Evolutionary conservation across 2,329 filamentous ascomycete genomes (phyloP), one percentile per base, ranked within the genome.

Genomic region (Fusarium sp.): DNA sequence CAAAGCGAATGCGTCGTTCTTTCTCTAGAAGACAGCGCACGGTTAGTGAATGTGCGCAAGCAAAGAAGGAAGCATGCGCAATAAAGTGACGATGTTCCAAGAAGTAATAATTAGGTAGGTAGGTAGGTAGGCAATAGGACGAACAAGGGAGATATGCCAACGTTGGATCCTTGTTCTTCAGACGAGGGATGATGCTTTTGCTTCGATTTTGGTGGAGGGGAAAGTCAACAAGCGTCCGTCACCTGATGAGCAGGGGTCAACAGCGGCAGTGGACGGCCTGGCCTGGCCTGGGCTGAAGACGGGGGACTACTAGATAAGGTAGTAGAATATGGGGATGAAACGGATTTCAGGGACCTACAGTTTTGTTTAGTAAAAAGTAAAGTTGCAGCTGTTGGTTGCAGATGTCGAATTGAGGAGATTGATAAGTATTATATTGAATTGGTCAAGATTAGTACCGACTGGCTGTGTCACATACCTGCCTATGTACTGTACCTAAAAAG

Each of bases 151-250:
- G 15, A 37, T 44, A 32, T 53, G 38, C 19, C 4, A 19, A 19
- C 19, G 19, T 58, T 35, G 25, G 60, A 66, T 67, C 67, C 65
- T 70, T 67, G 67, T 67, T 66, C 53, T 66, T 53, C 53, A 56
- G 51, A 42, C 43, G 52, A 69, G 43, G 57, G 48, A 58, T 53
- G 57, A 61, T 45, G 39, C 32, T 53, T 39, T 52, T 50, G 49
- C 51, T 58, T 45, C 43, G 60, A 53, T 60, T 29, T 56, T 68
- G 58, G 55, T 67, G 58, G 66, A 65, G 61, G 68, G 67, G 67
- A 61, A 70, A 65, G 64, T 69, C 68, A 70, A 70, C 66, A 70
- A 70, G 55, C 61, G 52, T 21, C 53, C 49, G 65, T 70, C 68
- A 70, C 66, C 68, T 70, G 68, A 70, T 69, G 37, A 48, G 45